These are phyloP conservation scores for Hypoxylon trugodes DNA, from an alignment of 495 filamentous ascomycete species.

Conservation along the genomic window DNA sequence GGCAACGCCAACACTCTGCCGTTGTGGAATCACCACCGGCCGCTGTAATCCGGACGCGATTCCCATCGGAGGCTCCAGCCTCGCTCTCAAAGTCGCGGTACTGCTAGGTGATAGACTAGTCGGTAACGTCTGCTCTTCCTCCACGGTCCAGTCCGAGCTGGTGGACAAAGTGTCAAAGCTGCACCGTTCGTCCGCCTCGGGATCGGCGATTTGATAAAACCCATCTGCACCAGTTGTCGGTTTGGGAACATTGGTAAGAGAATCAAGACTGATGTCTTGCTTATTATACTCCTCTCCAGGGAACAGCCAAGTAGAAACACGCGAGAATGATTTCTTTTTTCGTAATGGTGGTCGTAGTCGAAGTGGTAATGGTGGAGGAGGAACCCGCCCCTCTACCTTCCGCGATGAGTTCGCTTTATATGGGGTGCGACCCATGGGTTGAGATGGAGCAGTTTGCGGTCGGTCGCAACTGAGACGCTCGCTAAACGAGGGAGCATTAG, in stretches of 20 bases:
- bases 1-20: slow-evolving; percentile 56
- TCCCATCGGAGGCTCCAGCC: slow-evolving; percentile 32
- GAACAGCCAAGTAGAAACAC: slow-evolving; percentile 65
- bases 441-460: slow-evolving; percentile 46
- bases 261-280: slow-evolving; percentile 50
- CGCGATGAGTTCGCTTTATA: slow-evolving; percentile 43
- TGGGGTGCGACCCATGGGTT: slow-evolving; percentile 24
- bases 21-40: slow-evolving; percentile 39
- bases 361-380: slow-evolving; percentile 62
- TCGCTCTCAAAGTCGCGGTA: slow-evolving; percentile 46
- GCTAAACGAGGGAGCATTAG: slow-evolving; percentile 58
- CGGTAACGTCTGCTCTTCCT: slow-evolving; percentile 51
- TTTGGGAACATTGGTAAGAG: slow-evolving; percentile 57
- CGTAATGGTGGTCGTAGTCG: slow-evolving; percentile 58
- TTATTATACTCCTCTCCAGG: slow-evolving; percentile 46
- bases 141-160: slow-evolving; percentile 52
- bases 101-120: slow-evolving; percentile 56
- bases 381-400: slow-evolving; percentile 46
- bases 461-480: slow-evolving; percentile 56
- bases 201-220: slow-evolving; percentile 60
- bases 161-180: slow-evolving; percentile 53
- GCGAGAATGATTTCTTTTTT: slow-evolving; percentile 66
- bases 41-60: slow-evolving; percentile 40
- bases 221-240: slow-evolving; percentile 58
- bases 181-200: slow-evolving; percentile 37